phyloP scores from a whole-genome alignment of 371 early-diverging fungal genomes.

The Vairimorpha necatrix region DNA sequence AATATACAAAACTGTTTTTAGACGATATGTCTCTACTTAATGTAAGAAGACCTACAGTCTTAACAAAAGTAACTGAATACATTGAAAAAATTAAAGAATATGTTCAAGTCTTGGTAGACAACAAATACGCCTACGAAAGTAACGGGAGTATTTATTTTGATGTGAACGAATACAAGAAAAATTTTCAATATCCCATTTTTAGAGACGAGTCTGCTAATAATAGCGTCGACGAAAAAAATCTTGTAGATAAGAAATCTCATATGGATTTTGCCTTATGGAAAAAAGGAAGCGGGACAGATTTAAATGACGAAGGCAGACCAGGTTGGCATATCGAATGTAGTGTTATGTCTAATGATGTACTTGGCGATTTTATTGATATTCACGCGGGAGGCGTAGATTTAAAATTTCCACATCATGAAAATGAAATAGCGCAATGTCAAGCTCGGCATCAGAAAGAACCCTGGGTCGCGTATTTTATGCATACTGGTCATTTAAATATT shows the following conservation, averaged over 20 bases:
- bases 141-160: constrained; percentile 97
- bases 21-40: constrained; percentile 82
- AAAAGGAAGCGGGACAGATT: constrained; percentile 81
- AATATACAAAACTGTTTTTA: constrained; percentile 90
- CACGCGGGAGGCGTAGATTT: constrained; percentile 97
- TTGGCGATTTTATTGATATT: constrained; percentile 83
- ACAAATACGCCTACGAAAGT: constrained; percentile 80
- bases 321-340: constrained; percentile 99
- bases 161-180: constrained; percentile 75
- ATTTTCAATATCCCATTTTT: constrained; percentile 61
- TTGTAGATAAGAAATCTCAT: constrained; percentile 73
- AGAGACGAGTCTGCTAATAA: constrained; percentile 76
- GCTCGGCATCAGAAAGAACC: constrained; percentile 76
- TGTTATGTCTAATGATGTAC: constrained; percentile 87
- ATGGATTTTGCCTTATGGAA: constrained; percentile 99
- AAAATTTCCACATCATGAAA: constrained; percentile 98
- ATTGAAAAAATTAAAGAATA: constrained; percentile 84
- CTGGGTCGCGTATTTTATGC: constrained; percentile 97
- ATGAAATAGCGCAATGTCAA: constrained; percentile 85
- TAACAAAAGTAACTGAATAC: constrained; percentile 93
- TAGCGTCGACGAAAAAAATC: constrained; percentile 66
- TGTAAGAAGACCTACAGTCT: constrained; percentile 77
- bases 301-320: constrained; percentile 71
- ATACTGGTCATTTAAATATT: constrained; percentile 94
- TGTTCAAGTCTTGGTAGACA: constrained; percentile 79